These are phyloP conservation scores for Sporothrix curviconia DNA, from an alignment of 2,329 filamentous ascomycete species.

Conservation along the genomic window DNA sequence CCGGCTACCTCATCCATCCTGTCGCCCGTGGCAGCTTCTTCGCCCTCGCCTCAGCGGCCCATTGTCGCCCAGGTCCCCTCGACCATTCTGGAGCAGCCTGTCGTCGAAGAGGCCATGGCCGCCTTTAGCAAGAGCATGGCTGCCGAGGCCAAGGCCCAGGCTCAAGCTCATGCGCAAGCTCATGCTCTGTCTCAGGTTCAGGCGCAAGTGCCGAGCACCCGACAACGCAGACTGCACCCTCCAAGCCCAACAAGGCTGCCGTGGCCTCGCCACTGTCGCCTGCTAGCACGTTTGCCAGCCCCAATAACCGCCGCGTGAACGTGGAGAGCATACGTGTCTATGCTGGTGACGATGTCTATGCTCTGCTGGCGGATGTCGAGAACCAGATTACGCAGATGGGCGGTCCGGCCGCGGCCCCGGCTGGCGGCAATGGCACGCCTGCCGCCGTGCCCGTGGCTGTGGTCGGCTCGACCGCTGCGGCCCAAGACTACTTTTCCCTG, in stretches of 20 bases:
- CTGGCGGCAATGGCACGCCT: background rate
- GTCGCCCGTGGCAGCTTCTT: conserved; percentile 21
- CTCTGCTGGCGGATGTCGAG: conserved; percentile 61
- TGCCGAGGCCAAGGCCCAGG: conserved; percentile 12
- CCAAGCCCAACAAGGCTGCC: background rate
- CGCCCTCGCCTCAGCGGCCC: conserved; percentile 43
- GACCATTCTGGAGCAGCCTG: conserved; percentile 47
- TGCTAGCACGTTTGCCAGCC: background rate
- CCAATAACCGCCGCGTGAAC: conserved; percentile 33
- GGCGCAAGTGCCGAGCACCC: background rate
- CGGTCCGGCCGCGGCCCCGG: background rate
- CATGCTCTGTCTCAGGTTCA: too few species aligned
- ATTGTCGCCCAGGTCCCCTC: conserved; percentile 49
- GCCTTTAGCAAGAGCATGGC: conserved; percentile 19
- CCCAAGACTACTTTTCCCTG: conserved; percentile 16
- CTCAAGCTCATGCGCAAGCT: too few species aligned
- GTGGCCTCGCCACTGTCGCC: conserved; percentile 18
- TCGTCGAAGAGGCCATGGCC: conserved; percentile 38
- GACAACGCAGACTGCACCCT: conserved; percentile 15
- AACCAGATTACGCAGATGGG: conserved; percentile 46
- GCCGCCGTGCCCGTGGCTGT: background rate
- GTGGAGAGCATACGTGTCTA: conserved; percentile 64
- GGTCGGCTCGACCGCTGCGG: background rate
- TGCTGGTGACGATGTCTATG: conserved; percentile 60
- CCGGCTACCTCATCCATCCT: conserved; percentile 7